These are phyloP conservation scores for Magnolia changhungtana DNA, from an alignment of 164 flowering plant genomes.

Conservation along the genomic window DNA sequence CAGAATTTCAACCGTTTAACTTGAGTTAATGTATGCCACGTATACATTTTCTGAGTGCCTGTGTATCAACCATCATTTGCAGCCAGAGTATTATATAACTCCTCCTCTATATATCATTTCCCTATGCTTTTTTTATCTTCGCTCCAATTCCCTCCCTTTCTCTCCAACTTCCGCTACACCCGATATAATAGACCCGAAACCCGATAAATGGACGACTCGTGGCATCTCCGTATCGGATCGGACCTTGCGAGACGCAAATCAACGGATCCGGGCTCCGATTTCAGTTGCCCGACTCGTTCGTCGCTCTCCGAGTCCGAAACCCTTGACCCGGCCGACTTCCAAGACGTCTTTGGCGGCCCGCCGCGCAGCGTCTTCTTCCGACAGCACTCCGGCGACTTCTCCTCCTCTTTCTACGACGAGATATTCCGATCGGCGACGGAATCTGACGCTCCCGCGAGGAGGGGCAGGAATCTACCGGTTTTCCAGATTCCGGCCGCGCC, in stretches of 20 bases:
- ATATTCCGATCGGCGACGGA: conserved; percentile 47
- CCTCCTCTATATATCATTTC: too few relatives aligned
- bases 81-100: too few relatives aligned
- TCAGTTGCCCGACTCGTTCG: conserved; percentile 1
- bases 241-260: conserved; percentile 36
- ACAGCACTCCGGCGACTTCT: conserved; percentile 36
- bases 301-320: conserved; percentile 10
- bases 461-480: conserved; percentile 47
- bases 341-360: conserved; percentile 93
- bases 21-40: too few relatives aligned
- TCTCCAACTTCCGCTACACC: too few relatives aligned
- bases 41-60: too few relatives aligned
- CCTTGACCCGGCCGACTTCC: conserved; percentile 47
- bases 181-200: neutral
- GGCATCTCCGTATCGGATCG: conserved; percentile 58
- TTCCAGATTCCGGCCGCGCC: conserved; percentile 46
- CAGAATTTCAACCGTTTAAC: too few relatives aligned
- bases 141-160: too few relatives aligned
- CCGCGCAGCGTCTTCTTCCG: conserved; percentile 55
- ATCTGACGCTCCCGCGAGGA: conserved; percentile 8
- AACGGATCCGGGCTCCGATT: conserved; percentile 34
- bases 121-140: too few relatives aligned
- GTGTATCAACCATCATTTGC: too few relatives aligned
- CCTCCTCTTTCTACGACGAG: conserved; percentile 46
- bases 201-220: conserved; percentile 62